These are phyloP conservation scores for Russula compacta DNA, from an alignment of 768 basidiomycete genomes.

Conservation along the genomic window DNA sequence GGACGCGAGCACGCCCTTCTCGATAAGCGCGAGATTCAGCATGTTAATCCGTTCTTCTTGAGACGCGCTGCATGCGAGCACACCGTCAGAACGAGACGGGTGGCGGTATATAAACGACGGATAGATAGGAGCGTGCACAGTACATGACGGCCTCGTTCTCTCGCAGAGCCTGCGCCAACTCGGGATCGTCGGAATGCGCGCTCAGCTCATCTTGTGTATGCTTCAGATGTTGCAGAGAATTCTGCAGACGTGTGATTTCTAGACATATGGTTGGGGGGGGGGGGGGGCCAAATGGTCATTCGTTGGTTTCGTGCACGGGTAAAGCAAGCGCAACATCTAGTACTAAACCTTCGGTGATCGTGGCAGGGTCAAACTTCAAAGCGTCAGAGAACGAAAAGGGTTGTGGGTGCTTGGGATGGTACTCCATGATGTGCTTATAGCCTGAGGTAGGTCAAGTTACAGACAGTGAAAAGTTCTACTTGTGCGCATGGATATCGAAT, in stretches of 20 bases:
- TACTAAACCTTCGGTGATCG: conserved; percentile 58
- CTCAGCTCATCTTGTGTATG: conserved; percentile 52
- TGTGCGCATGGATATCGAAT: background rate
- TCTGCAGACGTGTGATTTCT: conserved; percentile 72
- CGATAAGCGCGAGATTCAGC: conserved; percentile 51
- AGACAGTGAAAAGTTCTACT: background rate
- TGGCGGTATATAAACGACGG: background rate
- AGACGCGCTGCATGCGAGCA: conserved; percentile 43
- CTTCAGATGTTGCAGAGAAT: conserved; percentile 55
- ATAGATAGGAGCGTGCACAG: conserved; percentile 18
- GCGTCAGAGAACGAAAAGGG: conserved; percentile 69
- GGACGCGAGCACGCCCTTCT: conserved; percentile 41
- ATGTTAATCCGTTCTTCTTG: conserved; percentile 70
- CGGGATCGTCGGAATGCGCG: conserved; percentile 46
- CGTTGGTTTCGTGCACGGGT: background rate
- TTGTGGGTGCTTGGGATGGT: conserved; percentile 55
- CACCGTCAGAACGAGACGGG: background rate
- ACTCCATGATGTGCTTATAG: conserved; percentile 41
- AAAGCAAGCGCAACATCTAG: background rate
- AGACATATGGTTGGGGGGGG: background rate
- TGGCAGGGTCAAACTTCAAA: conserved; percentile 49
- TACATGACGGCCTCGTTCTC: conserved; percentile 76
- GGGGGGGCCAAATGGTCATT: background rate
- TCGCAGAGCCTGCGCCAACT: conserved; percentile 48
- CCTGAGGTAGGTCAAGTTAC: background rate